These are phyloP conservation scores for Tylopilus vinaceipallidus DNA, from an alignment of 768 basidiomycete genomes.

Conservation along the genomic window DNA sequence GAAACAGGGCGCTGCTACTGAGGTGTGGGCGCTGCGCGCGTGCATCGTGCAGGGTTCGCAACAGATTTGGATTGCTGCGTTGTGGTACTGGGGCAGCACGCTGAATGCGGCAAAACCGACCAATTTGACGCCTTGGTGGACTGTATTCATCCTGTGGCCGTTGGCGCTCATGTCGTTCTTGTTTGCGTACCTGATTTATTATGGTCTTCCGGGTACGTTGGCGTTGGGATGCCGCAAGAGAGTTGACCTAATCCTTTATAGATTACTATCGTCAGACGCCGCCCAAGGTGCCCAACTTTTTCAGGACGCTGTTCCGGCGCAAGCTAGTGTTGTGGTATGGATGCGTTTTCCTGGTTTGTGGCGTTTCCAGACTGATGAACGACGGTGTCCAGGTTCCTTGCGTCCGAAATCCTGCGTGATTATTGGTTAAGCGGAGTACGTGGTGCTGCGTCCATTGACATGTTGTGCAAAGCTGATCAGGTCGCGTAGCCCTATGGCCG, in stretches of 20 bases:
- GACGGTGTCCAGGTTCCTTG: slow-evolving; percentile 58
- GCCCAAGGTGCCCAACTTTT: slow-evolving; percentile 91
- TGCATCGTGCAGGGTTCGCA: slow-evolving; percentile 94
- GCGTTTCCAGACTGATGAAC: too few relatives aligned
- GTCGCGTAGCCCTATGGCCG: slow-evolving; percentile 75
- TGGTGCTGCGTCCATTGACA: slow-evolving; percentile 10
- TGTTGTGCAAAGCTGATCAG: slow-evolving; percentile 8
- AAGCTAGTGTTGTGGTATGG: slow-evolving; percentile 84
- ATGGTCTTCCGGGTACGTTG: slow-evolving; percentile 76
- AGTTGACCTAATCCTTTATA: slow-evolving; percentile 26
- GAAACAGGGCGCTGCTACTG: slow-evolving; percentile 82
- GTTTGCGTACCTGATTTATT: slow-evolving; percentile 82
- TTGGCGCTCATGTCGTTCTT: slow-evolving; percentile 68
- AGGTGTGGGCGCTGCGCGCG: slow-evolving; percentile 89
- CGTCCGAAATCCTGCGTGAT: slow-evolving; percentile 87
- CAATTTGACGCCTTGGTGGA: slow-evolving; percentile 78
- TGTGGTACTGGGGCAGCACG: slow-evolving; percentile 95
- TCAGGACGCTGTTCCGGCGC: slow-evolving; percentile 83
- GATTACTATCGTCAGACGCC: slow-evolving; percentile 92
- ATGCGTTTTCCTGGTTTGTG: background rate
- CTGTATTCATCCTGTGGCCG: slow-evolving; percentile 80
- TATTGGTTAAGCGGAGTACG: slow-evolving; percentile 87
- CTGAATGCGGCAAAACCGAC: slow-evolving; percentile 55
- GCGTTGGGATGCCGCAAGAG: background rate
- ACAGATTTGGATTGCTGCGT: slow-evolving; percentile 91